These are phyloP conservation scores for Auriscalpium vulgare DNA, from an alignment of 768 basidiomycete genomes.

Conservation along the genomic window DNA sequence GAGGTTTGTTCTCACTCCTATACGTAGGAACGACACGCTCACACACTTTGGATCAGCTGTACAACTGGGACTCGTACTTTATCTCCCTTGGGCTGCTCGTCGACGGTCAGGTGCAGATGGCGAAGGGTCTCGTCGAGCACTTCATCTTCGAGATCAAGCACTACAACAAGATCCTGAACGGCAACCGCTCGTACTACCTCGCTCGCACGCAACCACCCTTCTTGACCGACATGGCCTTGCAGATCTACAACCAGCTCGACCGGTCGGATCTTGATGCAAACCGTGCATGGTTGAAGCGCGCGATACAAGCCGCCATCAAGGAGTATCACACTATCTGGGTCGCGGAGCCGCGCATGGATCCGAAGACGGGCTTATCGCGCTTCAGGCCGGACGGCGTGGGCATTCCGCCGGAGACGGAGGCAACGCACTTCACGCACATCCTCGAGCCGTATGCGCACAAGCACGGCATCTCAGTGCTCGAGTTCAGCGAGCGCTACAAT, in stretches of 20 bases:
- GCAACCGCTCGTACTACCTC: conserved; percentile 91
- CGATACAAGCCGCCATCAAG: conserved; percentile 96
- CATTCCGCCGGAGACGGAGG: conserved; percentile 98
- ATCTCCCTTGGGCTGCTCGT: conserved; percentile 90
- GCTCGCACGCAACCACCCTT: conserved; percentile 96
- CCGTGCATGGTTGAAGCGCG: conserved; percentile 87
- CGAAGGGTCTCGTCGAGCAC: conserved; percentile 97
- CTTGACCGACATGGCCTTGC: conserved; percentile 96
- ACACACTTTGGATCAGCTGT: conserved; percentile 42
- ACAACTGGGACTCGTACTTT: conserved; percentile 96
- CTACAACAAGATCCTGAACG: conserved; percentile 95
- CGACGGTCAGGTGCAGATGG: conserved; percentile 89
- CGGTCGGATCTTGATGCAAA: conserved; percentile 73
- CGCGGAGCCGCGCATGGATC: conserved; percentile 88
- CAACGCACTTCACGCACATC: conserved; percentile 95
- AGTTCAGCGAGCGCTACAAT: conserved; percentile 97
- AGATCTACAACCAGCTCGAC: conserved; percentile 95
- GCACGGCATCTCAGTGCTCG: conserved; percentile 86
- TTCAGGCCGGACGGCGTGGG: conserved; percentile 92
- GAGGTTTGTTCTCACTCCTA: conserved; percentile 46
- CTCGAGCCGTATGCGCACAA: conserved; percentile 92
- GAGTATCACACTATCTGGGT: conserved; percentile 99
- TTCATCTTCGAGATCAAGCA: conserved; percentile 99
- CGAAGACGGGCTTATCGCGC: conserved; percentile 88
- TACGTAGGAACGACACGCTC: background rate